Percentiles rank a stretch among this genome's conserved stretches.
Conservation (phyloP, 2,329 filamentous ascomycete species). For the Trichoderma sp. region DNA sequence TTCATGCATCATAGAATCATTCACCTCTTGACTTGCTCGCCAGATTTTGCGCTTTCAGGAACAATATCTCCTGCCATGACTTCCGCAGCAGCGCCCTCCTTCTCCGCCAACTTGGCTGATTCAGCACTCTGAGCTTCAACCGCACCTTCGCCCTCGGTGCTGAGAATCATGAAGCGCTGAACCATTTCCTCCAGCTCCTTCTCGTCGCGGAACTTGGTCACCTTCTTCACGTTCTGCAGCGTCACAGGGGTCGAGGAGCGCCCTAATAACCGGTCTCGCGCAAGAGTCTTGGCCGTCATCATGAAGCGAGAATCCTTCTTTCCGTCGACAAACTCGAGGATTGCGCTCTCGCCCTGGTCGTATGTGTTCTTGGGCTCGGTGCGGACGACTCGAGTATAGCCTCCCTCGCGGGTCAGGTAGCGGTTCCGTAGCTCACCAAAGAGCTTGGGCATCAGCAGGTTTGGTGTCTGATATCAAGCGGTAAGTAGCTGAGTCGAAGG, state of each 20-base stretch:
- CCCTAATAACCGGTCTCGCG: slow-evolving; percentile 57
- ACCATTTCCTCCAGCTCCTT: slow-evolving; percentile 67
- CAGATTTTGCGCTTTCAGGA: slow-evolving; percentile 29
- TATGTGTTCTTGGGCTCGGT: slow-evolving; percentile 80
- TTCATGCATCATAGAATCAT: not conserved
- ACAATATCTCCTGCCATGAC: slow-evolving; percentile 34
- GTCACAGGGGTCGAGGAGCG: slow-evolving; percentile 68
- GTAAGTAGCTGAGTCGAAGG: not conserved
- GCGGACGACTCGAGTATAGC: slow-evolving; percentile 91
- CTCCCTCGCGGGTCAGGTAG: slow-evolving; percentile 76
- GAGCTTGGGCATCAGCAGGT: slow-evolving; percentile 75
- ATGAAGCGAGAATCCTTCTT: slow-evolving; percentile 92
- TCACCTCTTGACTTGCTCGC: slow-evolving; percentile 17
- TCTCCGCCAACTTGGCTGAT: slow-evolving; percentile 26
- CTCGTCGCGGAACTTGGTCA: slow-evolving; percentile 73
- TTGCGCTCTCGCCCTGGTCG: slow-evolving; percentile 85
- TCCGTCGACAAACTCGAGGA: slow-evolving; percentile 93
- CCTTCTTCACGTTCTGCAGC: slow-evolving; percentile 75
- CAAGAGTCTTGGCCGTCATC: slow-evolving; percentile 83
- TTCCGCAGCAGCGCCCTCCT: slow-evolving; percentile 34
- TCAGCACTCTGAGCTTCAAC: slow-evolving; percentile 23
- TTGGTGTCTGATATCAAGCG: slow-evolving; percentile 54
- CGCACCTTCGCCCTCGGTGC: slow-evolving; percentile 23
- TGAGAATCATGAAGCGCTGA: slow-evolving; percentile 36
- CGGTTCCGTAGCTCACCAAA: slow-evolving; percentile 79